phyloP scores from a whole-genome alignment of 129 eudicot species.

The Mikania micrantha region DNA sequence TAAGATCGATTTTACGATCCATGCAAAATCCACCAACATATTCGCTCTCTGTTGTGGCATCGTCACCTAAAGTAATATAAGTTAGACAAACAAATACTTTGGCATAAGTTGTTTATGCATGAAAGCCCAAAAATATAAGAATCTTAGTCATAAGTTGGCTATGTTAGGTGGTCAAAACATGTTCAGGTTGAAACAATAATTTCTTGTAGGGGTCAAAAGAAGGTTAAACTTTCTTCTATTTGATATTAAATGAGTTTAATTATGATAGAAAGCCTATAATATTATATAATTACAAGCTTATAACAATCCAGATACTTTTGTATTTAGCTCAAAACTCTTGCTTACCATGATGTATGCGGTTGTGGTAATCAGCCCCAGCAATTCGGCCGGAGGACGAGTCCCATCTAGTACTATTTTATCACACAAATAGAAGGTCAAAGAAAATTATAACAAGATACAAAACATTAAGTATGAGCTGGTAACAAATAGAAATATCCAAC shows the following conservation, averaged over 20 bases:
- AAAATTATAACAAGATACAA: slow-evolving; percentile 7
- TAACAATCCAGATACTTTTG: background rate
- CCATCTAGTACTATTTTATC: slow-evolving; percentile 56
- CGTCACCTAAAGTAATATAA: slow-evolving; percentile 53
- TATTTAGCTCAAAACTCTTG: background rate
- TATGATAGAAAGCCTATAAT: background rate
- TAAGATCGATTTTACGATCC: slow-evolving; percentile 82
- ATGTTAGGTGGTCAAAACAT: background rate
- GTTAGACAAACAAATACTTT: background rate
- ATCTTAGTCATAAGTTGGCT: background rate
- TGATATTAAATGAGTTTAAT: background rate
- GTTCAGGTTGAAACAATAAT: background rate
- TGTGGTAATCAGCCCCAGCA: slow-evolving; percentile 67
- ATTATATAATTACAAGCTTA: no score
- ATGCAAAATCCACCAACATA: slow-evolving; percentile 50
- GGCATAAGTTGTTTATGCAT: slow-evolving; percentile 1
- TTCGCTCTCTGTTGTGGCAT: slow-evolving; percentile 56
- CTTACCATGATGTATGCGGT: slow-evolving; percentile 64
- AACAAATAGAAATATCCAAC: background rate
- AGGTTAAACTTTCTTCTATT: no score
- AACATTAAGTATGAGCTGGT: slow-evolving; percentile 9
- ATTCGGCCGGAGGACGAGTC: slow-evolving; percentile 63
- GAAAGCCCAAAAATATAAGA: background rate
- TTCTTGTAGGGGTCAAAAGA: background rate
- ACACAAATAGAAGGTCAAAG: slow-evolving; percentile 12